Percentiles rank a stretch among this genome's conserved stretches.
phyloP scores from a whole-genome alignment of 2,329 filamentous ascomycete genomes.

The Aureobasidium pullulans region DNA sequence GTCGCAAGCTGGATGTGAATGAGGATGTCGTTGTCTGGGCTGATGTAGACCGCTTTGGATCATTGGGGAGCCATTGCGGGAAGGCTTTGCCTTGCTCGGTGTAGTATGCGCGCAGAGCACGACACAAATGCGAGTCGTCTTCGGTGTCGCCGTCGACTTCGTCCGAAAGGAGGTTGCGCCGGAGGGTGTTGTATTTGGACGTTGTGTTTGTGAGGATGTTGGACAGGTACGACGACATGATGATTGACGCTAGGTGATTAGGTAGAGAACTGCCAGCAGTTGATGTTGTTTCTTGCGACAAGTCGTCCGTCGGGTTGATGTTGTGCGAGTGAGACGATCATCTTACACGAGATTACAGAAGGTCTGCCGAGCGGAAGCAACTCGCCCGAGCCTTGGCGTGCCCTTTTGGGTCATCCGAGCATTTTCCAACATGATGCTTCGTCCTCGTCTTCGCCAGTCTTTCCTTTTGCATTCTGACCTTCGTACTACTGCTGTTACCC shows the following conservation, averaged over 20 bases:
- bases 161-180: constrained; percentile 59
- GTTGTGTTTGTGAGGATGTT: constrained; percentile 55
- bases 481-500: neutral
- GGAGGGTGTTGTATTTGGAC: constrained; percentile 51
- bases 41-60: constrained; percentile 67
- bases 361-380: neutral
- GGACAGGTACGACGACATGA: constrained; percentile 75
- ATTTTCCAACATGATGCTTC: neutral
- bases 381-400: constrained; percentile 5
- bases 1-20: constrained; percentile 39
- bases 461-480: neutral
- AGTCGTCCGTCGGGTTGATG: neutral
- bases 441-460: neutral
- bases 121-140: constrained; percentile 91
- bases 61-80: constrained; percentile 80
- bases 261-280: neutral
- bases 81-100: constrained; percentile 74
- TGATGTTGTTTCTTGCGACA: neutral
- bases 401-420: constrained; percentile 3
- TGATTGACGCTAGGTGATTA: constrained; percentile 17
- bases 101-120: constrained; percentile 89
- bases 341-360: neutral
- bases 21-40: constrained; percentile 43
- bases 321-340: neutral
- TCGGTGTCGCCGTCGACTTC: constrained; percentile 52